Conservation (phyloP, 495 filamentous ascomycete species). For the Penicillium psychrofluorescens region DNA sequence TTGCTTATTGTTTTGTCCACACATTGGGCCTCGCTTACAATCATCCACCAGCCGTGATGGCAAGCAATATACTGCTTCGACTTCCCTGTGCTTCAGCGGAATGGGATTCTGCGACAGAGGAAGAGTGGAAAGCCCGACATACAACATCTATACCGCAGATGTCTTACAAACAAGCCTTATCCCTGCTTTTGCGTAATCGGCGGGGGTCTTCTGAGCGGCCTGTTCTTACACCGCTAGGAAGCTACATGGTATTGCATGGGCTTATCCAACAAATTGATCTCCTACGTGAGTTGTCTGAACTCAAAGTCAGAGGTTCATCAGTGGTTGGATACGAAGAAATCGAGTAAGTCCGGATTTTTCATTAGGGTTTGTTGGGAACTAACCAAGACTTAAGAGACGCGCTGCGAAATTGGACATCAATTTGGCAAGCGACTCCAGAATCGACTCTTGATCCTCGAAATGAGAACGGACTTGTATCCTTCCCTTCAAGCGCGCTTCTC, state of each 20-base stretch:
- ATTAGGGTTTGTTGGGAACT: neutral
- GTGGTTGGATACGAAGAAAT: conserved; percentile 32
- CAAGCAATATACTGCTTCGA: too few species aligned
- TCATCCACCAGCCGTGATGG: too few species aligned
- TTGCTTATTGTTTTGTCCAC: too few species aligned
- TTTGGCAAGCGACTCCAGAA: conserved; percentile 37
- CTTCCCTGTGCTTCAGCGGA: too few species aligned
- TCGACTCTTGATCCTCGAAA: conserved; percentile 36
- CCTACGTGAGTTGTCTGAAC: conserved; percentile 30
- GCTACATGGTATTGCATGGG: conserved; percentile 32
- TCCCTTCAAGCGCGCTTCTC: conserved; percentile 30
- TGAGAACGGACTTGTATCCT: conserved; percentile 31
- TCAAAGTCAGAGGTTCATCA: conserved; percentile 26
- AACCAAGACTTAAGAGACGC: conserved; percentile 13
- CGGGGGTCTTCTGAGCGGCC: conserved; percentile 23
- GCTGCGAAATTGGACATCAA: conserved; percentile 32
- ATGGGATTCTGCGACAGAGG: too few species aligned
- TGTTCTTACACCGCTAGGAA: conserved; percentile 30
- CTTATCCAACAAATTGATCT: conserved; percentile 33
- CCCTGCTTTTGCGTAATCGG: conserved; percentile 26
- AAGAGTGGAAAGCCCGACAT: too few species aligned
- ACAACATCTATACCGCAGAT: conserved; percentile 24
- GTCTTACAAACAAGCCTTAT: conserved; percentile 32
- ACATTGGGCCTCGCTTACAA: too few species aligned
- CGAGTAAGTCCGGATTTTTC: too few species aligned